A percentile compares a stretch with the other conserved stretches of the same genome.
Evolutionary conservation across 202 grass and related monocot genomes (phyloP).

Genomic region (Bolboschoenoplectus hybrid): DNA sequence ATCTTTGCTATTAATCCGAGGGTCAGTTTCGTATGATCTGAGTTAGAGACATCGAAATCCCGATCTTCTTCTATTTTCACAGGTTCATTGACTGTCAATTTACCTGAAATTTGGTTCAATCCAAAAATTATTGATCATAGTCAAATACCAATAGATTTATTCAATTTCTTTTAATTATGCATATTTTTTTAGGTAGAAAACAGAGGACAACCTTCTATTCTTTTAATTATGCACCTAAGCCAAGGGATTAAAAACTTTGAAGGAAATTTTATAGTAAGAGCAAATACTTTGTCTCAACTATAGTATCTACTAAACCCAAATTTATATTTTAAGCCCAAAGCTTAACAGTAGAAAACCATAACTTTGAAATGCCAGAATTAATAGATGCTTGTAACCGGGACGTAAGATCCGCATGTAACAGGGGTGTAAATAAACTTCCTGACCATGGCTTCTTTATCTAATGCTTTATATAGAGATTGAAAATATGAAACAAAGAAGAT

Average conservation of each 20-base stretch:
- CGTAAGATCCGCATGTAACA: neutral
- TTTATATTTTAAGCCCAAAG: neutral
- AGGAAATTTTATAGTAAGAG: neutral
- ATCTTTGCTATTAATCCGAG: constrained; percentile 38
- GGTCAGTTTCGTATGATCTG: constrained; percentile 9
- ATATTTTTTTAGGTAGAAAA: too few species aligned
- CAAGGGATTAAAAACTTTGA: neutral
- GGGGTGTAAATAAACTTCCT: neutral
- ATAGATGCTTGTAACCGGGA: neutral
- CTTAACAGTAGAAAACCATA: neutral
- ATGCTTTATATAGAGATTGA: constrained; percentile 1
- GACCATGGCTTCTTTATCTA: neutral
- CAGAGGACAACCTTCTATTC: neutral
- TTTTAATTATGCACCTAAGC: neutral
- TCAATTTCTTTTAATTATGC: neutral
- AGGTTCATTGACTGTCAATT: neutral
- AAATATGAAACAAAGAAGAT: neutral
- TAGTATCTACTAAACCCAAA: neutral
- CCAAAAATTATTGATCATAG: constrained; percentile 1
- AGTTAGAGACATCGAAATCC: neutral
- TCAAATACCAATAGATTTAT: neutral
- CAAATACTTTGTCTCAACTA: neutral
- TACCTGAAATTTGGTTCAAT: constrained; percentile 30
- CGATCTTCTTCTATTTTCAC: constrained; percentile 8
- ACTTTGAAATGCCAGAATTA: neutral